These are phyloP conservation scores for Casaregolazyma lundiana DNA, from an alignment of 1,139 yeast genomes.

Conservation along the genomic window DNA sequence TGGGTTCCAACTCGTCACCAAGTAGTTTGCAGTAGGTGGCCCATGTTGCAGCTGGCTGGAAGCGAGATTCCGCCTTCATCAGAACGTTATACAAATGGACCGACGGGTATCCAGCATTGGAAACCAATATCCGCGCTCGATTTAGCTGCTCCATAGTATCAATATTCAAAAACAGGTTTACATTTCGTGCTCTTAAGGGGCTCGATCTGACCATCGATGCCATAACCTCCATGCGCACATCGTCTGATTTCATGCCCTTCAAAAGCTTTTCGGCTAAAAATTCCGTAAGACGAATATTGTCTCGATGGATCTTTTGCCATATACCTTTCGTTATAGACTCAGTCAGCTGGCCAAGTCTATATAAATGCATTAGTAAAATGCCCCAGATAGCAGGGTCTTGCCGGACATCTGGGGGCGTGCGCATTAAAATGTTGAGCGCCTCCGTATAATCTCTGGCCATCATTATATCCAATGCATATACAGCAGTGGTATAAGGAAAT, in stretches of 20 bases:
- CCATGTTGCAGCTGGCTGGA: conserved; percentile 26
- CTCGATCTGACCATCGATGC: not conserved
- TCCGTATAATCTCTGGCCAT: conserved; percentile 16
- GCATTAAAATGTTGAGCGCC: conserved; percentile 15
- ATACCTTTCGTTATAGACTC: conserved; percentile 20
- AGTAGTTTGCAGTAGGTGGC: conserved; percentile 23
- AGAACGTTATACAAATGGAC: conserved; percentile 17
- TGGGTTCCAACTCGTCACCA: conserved; percentile 24
- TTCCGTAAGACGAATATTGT: conserved; percentile 17
- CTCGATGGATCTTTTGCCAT: conserved; percentile 21
- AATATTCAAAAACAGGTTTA: conserved; percentile 5
- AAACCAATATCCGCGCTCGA: conserved; percentile 6
- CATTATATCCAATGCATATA: conserved; percentile 19
- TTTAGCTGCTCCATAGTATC: conserved; percentile 7
- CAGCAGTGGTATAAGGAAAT: conserved; percentile 24
- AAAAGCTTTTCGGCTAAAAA: conserved; percentile 21
- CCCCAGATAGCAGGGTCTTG: conserved; percentile 27
- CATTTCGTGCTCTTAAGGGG: conserved; percentile 2
- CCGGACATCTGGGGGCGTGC: conserved; percentile 9
- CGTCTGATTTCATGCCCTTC: conserved; percentile 16
- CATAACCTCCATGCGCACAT: conserved; percentile 7
- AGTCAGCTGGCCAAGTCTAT: conserved; percentile 20
- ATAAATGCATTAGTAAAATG: conserved; percentile 19
- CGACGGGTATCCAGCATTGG: conserved; percentile 2
- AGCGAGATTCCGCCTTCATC: conserved; percentile 19